phyloP scores from a whole-genome alignment of 108 stramenopile species.

The Fragilaria crotonensis region DNA sequence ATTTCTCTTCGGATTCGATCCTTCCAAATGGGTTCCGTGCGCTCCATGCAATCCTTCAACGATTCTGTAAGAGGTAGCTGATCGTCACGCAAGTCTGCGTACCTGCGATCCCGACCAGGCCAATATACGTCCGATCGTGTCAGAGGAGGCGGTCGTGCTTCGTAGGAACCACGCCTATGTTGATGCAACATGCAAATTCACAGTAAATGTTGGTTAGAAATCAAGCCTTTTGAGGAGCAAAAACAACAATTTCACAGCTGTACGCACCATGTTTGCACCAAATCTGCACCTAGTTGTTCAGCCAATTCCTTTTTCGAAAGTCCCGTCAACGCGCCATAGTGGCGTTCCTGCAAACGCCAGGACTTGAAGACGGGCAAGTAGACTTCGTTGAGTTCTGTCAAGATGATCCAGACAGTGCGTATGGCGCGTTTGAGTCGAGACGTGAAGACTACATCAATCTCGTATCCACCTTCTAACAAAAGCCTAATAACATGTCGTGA shows the following conservation, averaged over 20 bases:
- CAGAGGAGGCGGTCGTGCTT: slow-evolving; percentile 74
- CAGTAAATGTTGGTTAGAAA: too few species aligned
- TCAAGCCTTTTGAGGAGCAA: too few species aligned
- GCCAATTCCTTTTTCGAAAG: slow-evolving; percentile 82
- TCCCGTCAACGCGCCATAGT: slow-evolving; percentile 90
- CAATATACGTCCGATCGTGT: slow-evolving; percentile 58
- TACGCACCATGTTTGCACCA: slow-evolving; percentile 79
- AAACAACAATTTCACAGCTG: too few species aligned
- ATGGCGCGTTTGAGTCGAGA: slow-evolving; percentile 88
- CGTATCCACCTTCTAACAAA: slow-evolving; percentile 76
- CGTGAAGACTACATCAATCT: slow-evolving; percentile 89
- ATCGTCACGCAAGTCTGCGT: slow-evolving; percentile 62
- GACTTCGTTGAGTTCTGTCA: slow-evolving; percentile 81
- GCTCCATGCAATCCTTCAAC: slow-evolving; percentile 81
- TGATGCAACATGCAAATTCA: too few species aligned
- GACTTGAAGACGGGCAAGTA: slow-evolving; percentile 87
- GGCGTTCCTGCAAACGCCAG: slow-evolving; percentile 92
- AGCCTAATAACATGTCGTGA: slow-evolving; percentile 26
- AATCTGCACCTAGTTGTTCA: slow-evolving; percentile 62
- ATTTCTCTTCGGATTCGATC: slow-evolving; percentile 77
- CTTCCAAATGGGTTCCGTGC: slow-evolving; percentile 83
- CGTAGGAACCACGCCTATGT: slow-evolving; percentile 15
- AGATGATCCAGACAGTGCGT: slow-evolving; percentile 77
- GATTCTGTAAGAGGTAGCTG: slow-evolving; percentile 88
- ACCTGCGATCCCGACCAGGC: slow-evolving; percentile 83